Evolutionary conservation across 345 rosid genomes (phyloP).

Genomic region (Salix arbutifolia): DNA sequence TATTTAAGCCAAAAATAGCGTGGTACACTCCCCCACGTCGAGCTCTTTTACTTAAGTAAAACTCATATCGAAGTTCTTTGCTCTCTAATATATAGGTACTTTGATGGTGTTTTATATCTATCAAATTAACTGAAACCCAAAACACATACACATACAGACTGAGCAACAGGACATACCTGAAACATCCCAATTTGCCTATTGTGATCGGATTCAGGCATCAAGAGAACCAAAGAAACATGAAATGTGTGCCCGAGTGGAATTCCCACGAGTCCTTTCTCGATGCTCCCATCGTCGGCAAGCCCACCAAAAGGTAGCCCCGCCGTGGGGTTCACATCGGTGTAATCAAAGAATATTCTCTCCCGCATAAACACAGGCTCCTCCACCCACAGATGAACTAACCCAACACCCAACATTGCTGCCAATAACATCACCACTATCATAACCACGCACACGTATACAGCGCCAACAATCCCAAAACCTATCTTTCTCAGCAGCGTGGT

Average conservation of each 20-base stretch:
- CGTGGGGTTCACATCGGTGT: constrained; percentile 50
- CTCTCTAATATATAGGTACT: too few relatives aligned
- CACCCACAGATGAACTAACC: constrained; percentile 47
- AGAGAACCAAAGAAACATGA: constrained; percentile 46
- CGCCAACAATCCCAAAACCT: constrained; percentile 52
- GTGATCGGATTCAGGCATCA: constrained; percentile 79
- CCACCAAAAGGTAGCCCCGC: constrained; percentile 40
- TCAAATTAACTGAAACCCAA: background rate
- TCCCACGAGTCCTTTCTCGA: constrained; percentile 12
- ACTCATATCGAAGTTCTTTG: too few relatives aligned
- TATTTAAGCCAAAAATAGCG: too few relatives aligned
- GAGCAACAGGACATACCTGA: constrained; percentile 39
- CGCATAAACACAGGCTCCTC: constrained; percentile 65
- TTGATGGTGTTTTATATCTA: too few relatives aligned
- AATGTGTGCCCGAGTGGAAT: constrained; percentile 62
- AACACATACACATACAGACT: background rate
- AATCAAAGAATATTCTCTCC: constrained; percentile 64
- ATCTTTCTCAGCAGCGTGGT: constrained; percentile 30
- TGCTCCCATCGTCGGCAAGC: background rate
- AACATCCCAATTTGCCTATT: constrained; percentile 62
- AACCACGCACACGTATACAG: constrained; percentile 46
- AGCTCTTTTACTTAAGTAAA: too few relatives aligned
- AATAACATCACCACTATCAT: constrained; percentile 37
- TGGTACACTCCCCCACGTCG: too few relatives aligned
- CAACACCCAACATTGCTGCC: constrained; percentile 48